phyloP scores from a whole-genome alignment of 768 basidiomycete genomes.

The Dentipellis sp. region DNA sequence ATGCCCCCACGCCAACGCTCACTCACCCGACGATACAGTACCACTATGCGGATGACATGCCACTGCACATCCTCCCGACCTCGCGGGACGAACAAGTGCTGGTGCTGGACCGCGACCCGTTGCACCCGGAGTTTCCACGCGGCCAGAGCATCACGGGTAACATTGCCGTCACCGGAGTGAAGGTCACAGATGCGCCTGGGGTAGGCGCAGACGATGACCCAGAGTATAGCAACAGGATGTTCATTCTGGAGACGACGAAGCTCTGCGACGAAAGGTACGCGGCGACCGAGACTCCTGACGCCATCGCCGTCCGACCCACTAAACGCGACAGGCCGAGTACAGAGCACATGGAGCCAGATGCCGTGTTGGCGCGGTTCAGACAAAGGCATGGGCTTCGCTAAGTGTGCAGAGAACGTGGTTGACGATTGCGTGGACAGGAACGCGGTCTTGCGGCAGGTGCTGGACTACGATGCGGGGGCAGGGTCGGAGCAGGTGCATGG shows the following conservation, averaged over 20 bases:
- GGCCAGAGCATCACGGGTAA: constrained; percentile 41
- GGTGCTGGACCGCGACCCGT: constrained; percentile 60
- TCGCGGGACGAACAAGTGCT: constrained; percentile 62
- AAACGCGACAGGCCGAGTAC: constrained; percentile 7
- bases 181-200: constrained; percentile 66
- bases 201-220: constrained; percentile 40
- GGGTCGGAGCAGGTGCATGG: not conserved
- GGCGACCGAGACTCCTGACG: not conserved
- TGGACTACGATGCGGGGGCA: constrained; percentile 30
- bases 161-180: constrained; percentile 48
- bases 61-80: constrained; percentile 52
- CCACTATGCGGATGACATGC: constrained; percentile 73
- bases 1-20: constrained; percentile 30
- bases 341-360: constrained; percentile 39
- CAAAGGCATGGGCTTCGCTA: constrained; percentile 36
- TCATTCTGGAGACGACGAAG: constrained; percentile 57
- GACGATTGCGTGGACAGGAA: constrained; percentile 29
- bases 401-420: too few species aligned
- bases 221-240: constrained; percentile 55
- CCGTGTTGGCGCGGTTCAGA: constrained; percentile 54
- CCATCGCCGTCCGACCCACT: not conserved
- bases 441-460: constrained; percentile 41
- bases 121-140: constrained; percentile 26
- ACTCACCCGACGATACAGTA: constrained; percentile 72
- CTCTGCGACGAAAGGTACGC: constrained; percentile 40